Conservation (phyloP, 306 rosid genomes). For the Datisca glomerata region DNA sequence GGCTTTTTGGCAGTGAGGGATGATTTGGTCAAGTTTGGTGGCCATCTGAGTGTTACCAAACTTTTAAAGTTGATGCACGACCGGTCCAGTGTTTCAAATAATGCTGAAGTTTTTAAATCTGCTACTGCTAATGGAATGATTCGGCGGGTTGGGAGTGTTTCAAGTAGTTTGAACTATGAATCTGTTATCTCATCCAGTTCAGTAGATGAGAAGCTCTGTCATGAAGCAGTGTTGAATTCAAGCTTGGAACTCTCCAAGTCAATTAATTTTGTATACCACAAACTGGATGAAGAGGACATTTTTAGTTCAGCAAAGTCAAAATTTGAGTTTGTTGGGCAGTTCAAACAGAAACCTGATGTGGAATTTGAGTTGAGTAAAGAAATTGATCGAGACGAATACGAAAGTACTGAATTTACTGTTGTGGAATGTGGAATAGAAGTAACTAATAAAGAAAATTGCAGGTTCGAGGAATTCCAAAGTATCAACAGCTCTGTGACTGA, state of each 20-base stretch:
- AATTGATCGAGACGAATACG: slow-evolving; percentile 26
- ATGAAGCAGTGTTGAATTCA: slow-evolving; percentile 31
- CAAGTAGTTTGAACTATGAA: slow-evolving; percentile 8
- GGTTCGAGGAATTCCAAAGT: slow-evolving; percentile 24
- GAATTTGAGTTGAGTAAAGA: slow-evolving; percentile 24
- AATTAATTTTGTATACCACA: slow-evolving; percentile 36
- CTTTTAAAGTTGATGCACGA: slow-evolving; percentile 16
- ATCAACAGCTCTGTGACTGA: slow-evolving; percentile 29
- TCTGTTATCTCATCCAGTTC: slow-evolving; percentile 28
- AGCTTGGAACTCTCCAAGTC: slow-evolving; percentile 51
- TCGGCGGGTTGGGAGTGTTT: slow-evolving; percentile 15
- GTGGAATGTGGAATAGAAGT: slow-evolving; percentile 55
- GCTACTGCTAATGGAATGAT: slow-evolving; percentile 12
- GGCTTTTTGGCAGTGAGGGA: slow-evolving; percentile 42
- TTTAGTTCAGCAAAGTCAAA: slow-evolving; percentile 14
- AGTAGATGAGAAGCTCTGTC: slow-evolving; percentile 18
- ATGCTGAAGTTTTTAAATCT: slow-evolving; percentile 13
- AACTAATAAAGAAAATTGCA: slow-evolving; percentile 23
- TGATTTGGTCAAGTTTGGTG: slow-evolving; percentile 25
- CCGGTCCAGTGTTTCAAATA: slow-evolving; percentile 20
- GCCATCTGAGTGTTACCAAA: slow-evolving; percentile 21
- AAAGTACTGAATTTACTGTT: slow-evolving; percentile 31
- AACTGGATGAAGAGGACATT: slow-evolving; percentile 42
- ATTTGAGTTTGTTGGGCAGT: slow-evolving; percentile 19
- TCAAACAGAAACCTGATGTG: slow-evolving; percentile 16